These are phyloP conservation scores for Citrus maxima DNA, from an alignment of 345 rosid genomes.

Conservation along the genomic window DNA sequence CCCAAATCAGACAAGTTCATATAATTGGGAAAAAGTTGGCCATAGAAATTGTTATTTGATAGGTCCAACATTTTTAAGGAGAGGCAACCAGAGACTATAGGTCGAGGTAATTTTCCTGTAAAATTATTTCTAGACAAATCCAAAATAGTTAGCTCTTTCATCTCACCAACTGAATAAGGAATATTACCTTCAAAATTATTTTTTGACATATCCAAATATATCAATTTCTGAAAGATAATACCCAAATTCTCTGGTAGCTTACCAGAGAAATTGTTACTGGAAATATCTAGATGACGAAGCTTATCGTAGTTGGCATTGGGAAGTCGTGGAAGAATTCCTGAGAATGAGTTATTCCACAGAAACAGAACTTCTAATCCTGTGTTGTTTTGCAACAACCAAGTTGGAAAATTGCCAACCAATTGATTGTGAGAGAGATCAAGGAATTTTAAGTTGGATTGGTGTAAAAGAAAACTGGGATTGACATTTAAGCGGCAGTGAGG, in stretches of 20 bases:
- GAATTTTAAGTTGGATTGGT: neutral
- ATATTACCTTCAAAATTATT: neutral
- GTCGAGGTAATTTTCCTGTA: neutral
- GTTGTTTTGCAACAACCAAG: neutral
- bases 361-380: neutral
- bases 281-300: neutral
- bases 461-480: neutral
- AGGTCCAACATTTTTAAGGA: rapidly evolving
- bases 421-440: neutral
- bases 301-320: neutral
- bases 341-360: neutral
- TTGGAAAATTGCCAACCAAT: neutral
- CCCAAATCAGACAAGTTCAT: neutral
- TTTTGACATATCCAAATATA: neutral
- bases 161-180: neutral
- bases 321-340: neutral
- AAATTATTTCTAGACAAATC: neutral
- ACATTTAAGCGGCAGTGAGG: neutral
- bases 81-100: neutral
- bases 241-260: neutral
- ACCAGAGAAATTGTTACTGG: neutral
- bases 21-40: neutral
- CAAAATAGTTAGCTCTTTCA: neutral
- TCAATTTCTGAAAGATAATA: neutral
- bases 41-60: neutral